Percentiles rank a stretch among this genome's conserved stretches.
Conservation (phyloP, 352 stramenopile genomes). For the Pseudoperonospora humuli region DNA sequence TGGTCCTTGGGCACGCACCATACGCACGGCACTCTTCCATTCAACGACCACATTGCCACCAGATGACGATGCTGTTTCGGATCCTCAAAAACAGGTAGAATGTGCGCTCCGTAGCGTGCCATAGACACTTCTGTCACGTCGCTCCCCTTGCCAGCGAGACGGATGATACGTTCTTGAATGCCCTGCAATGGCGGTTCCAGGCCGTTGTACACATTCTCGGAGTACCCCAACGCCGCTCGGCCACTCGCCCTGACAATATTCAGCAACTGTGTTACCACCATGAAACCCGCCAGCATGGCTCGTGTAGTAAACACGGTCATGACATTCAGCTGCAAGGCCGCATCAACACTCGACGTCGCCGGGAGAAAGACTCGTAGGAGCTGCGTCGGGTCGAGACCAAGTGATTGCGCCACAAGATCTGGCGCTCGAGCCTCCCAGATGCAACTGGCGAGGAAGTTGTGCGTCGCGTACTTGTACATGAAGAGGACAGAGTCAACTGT, state of each 20-base stretch:
- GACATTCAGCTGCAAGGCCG: constrained; percentile 30
- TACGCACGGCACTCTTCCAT: constrained; percentile 46
- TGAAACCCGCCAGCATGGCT: constrained; percentile 50
- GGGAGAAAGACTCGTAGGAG: constrained; percentile 29
- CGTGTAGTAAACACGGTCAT: constrained; percentile 37
- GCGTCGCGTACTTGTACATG: constrained; percentile 44
- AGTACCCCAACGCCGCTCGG: constrained; percentile 35
- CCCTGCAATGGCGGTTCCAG: constrained; percentile 41
- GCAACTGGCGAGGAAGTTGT: constrained; percentile 59
- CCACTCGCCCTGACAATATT: constrained; percentile 52
- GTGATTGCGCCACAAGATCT: constrained; percentile 33
- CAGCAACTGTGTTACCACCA: constrained; percentile 55
- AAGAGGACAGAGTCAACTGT: constrained; percentile 33
- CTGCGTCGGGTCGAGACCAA: constrained; percentile 29
- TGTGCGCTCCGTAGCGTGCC: constrained; percentile 52
- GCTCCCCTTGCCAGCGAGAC: constrained; percentile 42
- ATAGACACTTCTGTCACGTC: constrained; percentile 67
- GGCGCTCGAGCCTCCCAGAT: constrained; percentile 50
- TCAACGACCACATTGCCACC: constrained; percentile 41
- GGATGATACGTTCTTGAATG: constrained; percentile 53
- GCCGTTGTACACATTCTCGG: constrained; percentile 41
- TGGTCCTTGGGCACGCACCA: constrained; percentile 42
- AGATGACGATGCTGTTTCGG: constrained; percentile 38
- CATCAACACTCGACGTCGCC: constrained; percentile 25
- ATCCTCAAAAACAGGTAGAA: constrained; percentile 53